Conservation (phyloP, 106 monocot species). For the Dioscorea zingiberensis region DNA sequence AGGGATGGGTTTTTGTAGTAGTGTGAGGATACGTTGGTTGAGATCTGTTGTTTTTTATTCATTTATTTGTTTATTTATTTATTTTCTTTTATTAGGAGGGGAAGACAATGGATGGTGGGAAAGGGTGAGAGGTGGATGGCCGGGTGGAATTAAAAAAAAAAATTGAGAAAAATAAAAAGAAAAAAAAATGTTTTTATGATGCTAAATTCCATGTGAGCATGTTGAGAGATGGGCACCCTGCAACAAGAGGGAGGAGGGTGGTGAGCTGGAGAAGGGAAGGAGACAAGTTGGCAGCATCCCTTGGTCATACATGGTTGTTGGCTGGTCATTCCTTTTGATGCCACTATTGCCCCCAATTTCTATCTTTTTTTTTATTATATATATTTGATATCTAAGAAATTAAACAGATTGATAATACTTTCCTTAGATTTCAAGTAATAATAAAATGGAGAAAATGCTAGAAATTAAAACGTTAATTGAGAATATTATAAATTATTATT, state of each 20-base stretch:
- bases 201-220: constrained; percentile 2
- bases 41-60: neutral
- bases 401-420: no score
- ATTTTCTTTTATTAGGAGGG: neutral
- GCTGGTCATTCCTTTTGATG: neutral
- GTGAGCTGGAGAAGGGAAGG: constrained; percentile 21
- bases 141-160: neutral
- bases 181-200: no score
- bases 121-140: neutral
- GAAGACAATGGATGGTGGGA: neutral
- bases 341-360: neutral
- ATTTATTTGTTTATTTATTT: no score
- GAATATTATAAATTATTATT: no score
- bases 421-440: neutral
- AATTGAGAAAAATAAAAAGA: neutral
- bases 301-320: constrained; percentile 10
- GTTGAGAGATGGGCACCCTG: constrained; percentile 18
- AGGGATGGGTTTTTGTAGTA: constrained; percentile 10
- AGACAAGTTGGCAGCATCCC: constrained; percentile 4
- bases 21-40: constrained; percentile 5
- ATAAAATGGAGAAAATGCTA: no score
- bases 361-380: no score
- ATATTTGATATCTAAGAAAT: neutral
- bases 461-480: no score
- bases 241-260: constrained; percentile 12